Conservation (phyloP, 1,284 basidiomycete genomes). For the Gymnopus androsaceus region DNA sequence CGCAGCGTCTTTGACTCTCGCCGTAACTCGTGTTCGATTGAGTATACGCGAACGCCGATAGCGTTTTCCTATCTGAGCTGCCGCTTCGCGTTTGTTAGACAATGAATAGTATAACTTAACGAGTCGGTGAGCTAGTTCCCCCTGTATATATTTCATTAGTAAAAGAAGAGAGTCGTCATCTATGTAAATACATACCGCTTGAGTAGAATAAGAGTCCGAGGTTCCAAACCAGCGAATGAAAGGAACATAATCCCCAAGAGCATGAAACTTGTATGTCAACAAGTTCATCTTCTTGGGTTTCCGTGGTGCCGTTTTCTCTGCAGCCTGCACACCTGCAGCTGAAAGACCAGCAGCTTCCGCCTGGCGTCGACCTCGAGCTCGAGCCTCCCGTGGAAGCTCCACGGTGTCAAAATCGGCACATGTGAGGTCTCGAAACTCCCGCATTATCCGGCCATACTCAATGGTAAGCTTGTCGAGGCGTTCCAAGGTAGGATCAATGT, state of each 20-base stretch:
- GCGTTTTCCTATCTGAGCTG: slow-evolving; percentile 27
- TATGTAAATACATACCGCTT: slow-evolving; percentile 20
- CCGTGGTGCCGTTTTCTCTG: slow-evolving; percentile 19
- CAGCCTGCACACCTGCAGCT: slow-evolving; percentile 18
- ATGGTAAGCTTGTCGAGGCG: slow-evolving; percentile 26
- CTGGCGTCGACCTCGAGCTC: slow-evolving; percentile 24
- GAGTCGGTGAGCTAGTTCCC: slow-evolving; percentile 33
- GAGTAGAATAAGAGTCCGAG: slow-evolving; percentile 33
- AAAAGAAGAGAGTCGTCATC: slow-evolving; percentile 23
- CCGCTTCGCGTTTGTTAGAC: slow-evolving; percentile 29
- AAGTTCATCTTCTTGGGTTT: slow-evolving; percentile 33
- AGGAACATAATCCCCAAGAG: slow-evolving; percentile 33
- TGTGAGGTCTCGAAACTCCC: slow-evolving; percentile 27
- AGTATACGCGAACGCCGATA: neutral
- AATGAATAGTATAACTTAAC: slow-evolving; percentile 31
- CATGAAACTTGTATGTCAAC: slow-evolving; percentile 35
- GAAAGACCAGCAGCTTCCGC: slow-evolving; percentile 23
- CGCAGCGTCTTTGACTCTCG: no score
- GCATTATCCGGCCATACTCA: slow-evolving; percentile 26
- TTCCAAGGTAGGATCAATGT: slow-evolving; percentile 30
- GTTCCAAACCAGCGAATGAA: slow-evolving; percentile 34
- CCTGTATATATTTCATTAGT: slow-evolving; percentile 28
- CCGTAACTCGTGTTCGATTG: neutral
- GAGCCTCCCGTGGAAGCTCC: slow-evolving; percentile 31
- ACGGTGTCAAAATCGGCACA: slow-evolving; percentile 25